These are phyloP conservation scores for Dentipellis fragilis DNA, from an alignment of 768 basidiomycete species.

Conservation along the genomic window DNA sequence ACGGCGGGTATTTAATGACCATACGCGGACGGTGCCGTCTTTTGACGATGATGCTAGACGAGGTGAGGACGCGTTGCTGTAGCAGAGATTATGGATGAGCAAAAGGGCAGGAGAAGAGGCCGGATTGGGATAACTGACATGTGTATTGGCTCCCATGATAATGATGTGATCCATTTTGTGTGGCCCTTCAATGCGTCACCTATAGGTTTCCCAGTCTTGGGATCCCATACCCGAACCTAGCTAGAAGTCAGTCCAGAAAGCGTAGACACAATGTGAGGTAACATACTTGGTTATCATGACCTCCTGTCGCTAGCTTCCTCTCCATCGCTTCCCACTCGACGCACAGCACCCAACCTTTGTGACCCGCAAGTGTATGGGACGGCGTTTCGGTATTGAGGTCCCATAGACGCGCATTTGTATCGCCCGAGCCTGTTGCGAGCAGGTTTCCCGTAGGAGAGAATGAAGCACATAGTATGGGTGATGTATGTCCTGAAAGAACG, in stretches of 20 bases:
- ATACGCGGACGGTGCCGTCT: conserved; percentile 92
- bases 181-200: conserved; percentile 91
- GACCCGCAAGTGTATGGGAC: conserved; percentile 76
- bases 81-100: neutral
- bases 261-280: neutral
- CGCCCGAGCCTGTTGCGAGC: conserved; percentile 92
- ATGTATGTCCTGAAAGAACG: conserved; percentile 60
- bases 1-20: conserved; percentile 66
- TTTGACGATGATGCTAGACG: conserved; percentile 93
- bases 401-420: conserved; percentile 89
- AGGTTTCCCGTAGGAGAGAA: conserved; percentile 90
- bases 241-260: no score
- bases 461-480: conserved; percentile 88
- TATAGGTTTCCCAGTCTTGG: conserved; percentile 78
- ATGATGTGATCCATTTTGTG: conserved; percentile 90
- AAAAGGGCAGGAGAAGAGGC: neutral
- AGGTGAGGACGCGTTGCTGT: conserved; percentile 66
- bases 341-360: conserved; percentile 93
- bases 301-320: conserved; percentile 83
- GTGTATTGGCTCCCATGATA: conserved; percentile 95
- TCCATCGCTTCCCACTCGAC: conserved; percentile 97
- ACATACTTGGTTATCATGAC: conserved; percentile 83
- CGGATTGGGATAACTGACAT: conserved; percentile 38
- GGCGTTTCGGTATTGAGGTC: conserved; percentile 90
- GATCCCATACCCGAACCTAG: conserved; percentile 85